A percentile compares a stretch with the other conserved stretches of the same genome.
Evolutionary conservation across 1,284 basidiomycete species (phyloP).

Genomic region (Microbotryum lychnidis-dioicae): DNA sequence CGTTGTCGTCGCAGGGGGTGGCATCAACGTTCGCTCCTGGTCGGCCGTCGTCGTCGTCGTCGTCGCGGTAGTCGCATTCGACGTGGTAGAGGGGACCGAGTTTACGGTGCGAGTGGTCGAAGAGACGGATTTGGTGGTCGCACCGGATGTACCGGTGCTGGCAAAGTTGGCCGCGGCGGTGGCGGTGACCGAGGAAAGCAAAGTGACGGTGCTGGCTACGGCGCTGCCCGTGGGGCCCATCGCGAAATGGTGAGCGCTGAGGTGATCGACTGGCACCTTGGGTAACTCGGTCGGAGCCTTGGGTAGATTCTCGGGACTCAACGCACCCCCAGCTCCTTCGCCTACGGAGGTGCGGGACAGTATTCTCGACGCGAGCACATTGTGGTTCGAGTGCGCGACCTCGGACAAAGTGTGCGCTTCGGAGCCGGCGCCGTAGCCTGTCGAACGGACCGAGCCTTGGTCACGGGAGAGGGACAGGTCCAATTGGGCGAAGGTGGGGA

Average conservation of each 20-base stretch:
- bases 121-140: neutral
- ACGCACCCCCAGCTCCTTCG: neutral
- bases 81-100: no score
- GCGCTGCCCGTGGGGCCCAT: no score
- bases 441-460: neutral
- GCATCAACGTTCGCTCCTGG: neutral
- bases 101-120: neutral
- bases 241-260: no score
- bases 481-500: conserved; percentile 1
- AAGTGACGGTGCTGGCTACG: no score
- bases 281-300: neutral
- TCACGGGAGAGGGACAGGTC: conserved; percentile 6
- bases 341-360: neutral
- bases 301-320: conserved; percentile 5
- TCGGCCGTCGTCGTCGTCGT: neutral
- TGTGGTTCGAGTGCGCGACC: neutral
- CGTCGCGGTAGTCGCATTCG: no score
- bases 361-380: neutral
- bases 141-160: neutral
- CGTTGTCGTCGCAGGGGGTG: neutral
- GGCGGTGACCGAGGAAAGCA: no score
- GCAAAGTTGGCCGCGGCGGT: no score
- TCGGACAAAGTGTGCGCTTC: conserved; percentile 1
- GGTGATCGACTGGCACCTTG: no score
- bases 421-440: neutral